phyloP scores from a whole-genome alignment of 148 eudicot species.

The Pouteria glomerata region DNA sequence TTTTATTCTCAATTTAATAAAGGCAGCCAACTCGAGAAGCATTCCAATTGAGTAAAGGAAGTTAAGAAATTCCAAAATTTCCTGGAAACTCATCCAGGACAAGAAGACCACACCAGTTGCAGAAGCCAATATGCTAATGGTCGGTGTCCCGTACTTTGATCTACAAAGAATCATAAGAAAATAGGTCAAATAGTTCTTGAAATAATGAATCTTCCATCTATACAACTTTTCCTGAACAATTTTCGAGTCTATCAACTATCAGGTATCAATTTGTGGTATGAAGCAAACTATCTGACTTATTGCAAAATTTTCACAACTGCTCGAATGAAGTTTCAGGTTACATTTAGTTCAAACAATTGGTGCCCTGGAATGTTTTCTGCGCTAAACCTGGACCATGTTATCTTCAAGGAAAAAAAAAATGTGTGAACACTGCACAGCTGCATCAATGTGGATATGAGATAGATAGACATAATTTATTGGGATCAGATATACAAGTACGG shows the following conservation, averaged over 20 bases:
- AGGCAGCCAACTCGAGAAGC: slow-evolving; percentile 81
- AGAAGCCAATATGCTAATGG: slow-evolving; percentile 70
- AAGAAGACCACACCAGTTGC: slow-evolving; percentile 71
- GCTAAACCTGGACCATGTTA: too few species aligned
- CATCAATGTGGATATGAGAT: too few species aligned
- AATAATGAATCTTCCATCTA: neutral
- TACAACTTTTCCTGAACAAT: neutral
- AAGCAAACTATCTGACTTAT: neutral
- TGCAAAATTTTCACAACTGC: neutral
- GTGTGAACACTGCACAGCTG: too few species aligned
- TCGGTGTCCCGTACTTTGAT: slow-evolving; percentile 74
- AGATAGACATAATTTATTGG: too few species aligned
- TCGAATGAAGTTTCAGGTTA: neutral
- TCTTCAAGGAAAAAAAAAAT: too few species aligned
- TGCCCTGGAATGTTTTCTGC: too few species aligned
- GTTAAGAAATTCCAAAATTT: slow-evolving; percentile 70
- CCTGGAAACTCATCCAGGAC: slow-evolving; percentile 82
- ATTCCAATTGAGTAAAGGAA: slow-evolving; percentile 65
- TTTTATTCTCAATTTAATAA: slow-evolving; percentile 47
- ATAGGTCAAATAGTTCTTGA: neutral
- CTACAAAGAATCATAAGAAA: slow-evolving; percentile 25
- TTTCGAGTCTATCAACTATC: too few species aligned
- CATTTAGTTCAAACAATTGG: neutral
- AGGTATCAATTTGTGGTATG: neutral
- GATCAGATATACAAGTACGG: too few species aligned